These are phyloP conservation scores for Tylopilus balloui DNA, from an alignment of 768 basidiomycete species.

Conservation along the genomic window DNA sequence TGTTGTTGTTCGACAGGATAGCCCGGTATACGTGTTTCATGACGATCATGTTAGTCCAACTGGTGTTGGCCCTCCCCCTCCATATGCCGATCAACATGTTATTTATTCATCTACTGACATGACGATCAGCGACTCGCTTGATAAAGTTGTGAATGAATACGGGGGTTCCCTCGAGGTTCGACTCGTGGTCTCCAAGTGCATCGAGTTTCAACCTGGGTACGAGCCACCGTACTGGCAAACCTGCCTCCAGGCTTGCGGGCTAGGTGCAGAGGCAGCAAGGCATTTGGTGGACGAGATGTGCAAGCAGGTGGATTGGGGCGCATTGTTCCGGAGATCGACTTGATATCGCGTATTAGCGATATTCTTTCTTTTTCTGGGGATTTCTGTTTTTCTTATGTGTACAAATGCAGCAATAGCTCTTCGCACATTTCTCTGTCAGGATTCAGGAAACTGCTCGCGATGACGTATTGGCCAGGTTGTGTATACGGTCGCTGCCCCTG, in stretches of 20 bases:
- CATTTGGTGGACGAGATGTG: constrained; percentile 28
- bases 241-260: constrained; percentile 20
- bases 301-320: constrained; percentile 19
- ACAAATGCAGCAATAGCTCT: constrained; percentile 6
- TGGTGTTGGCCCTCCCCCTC: constrained; percentile 16
- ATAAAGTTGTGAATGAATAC: constrained; percentile 18
- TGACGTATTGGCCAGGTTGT: not conserved
- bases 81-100: constrained; percentile 11
- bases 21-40: constrained; percentile 12
- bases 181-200: constrained; percentile 22
- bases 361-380: not conserved
- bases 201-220: constrained; percentile 22
- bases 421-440: too few species aligned
- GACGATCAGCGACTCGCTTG: constrained; percentile 17
- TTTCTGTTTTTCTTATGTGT: not conserved
- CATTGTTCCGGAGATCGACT: not conserved
- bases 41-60: not conserved
- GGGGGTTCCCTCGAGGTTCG: constrained; percentile 17
- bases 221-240: constrained; percentile 28
- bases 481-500: not conserved
- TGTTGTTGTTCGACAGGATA: constrained; percentile 20
- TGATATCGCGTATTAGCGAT: not conserved
- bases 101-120: constrained; percentile 7
- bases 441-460: too few species aligned
- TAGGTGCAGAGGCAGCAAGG: constrained; percentile 13